Base-by-base conservation (phyloP, 2,329 filamentous ascomycete genomes). In the Penicillium glabrum region DNA sequence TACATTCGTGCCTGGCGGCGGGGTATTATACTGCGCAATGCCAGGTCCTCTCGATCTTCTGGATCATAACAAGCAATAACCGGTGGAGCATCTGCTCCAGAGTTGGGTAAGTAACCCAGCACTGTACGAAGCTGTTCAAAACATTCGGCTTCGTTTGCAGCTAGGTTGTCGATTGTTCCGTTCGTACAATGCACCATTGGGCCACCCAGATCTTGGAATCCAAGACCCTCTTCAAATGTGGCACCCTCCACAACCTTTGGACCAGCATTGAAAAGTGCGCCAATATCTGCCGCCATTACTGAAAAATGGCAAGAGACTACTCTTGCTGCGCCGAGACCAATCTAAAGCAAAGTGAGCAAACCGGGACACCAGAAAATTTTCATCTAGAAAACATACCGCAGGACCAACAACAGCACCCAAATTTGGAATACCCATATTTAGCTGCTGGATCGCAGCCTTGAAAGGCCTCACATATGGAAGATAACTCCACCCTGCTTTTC, bases 131-230 rank as follows among this genome's bases (percentile, higher is more conserved):
- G 67, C 67, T 88, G 86, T 62, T 83, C 80, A 57, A 86, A 87
- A 59, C 84, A 86, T 39, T 81, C 83, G n/a, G 76, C 75, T 67
- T 88, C 85, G 57, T 85, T 80, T 4, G 78, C 75, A 0, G 85
- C 85, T 3, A 87, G 74, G 52, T 88, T 88, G 58, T 88, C 86
- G 48, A 88, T 86, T 0, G 85, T 88, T 0, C 86, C 86, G 57
- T 88, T 88, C 1, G 82, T 83, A 62, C 84, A 86, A 65, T 88
- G 85, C 69, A 88, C 81, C 21, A 72, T 73, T 0, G 85, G 83
- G 0, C 86, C 86, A 3, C 86, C 85, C 0, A 88, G 75, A 60
- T 87, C 83, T 13, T 79, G 79, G 47, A 86, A 82, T 4, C 76
- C 80, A 3, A 88, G 69, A 0, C 80, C 85, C 72, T 88, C 86